Percentiles rank a stretch among this genome's conserved stretches.
Evolutionary conservation across 2,329 filamentous ascomycete genomes (phyloP).

Genomic region (Pseudopyricularia javanii): DNA sequence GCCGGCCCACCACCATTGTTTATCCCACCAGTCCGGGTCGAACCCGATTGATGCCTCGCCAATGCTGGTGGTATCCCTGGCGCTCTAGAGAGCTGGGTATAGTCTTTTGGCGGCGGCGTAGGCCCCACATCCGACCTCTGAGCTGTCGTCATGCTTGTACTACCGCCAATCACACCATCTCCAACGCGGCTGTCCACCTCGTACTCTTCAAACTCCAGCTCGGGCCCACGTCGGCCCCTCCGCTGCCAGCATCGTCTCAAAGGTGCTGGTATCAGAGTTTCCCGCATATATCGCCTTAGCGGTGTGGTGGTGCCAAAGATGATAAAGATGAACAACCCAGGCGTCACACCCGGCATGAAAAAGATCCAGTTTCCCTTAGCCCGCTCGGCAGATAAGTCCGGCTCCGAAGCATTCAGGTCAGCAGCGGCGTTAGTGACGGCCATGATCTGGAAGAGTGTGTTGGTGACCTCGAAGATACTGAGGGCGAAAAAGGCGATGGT

Average conservation of each 20-base stretch:
- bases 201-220: neutral
- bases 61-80: neutral
- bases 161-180: neutral
- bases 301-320: conserved; percentile 1
- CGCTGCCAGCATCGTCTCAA: no score
- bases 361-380: neutral
- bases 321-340: neutral
- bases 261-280: neutral
- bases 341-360: conserved; percentile 2
- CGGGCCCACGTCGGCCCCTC: no score
- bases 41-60: neutral
- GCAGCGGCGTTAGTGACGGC: conserved; percentile 8
- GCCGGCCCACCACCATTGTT: neutral
- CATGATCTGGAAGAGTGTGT: conserved; percentile 13
- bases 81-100: neutral
- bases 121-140: neutral
- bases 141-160: neutral
- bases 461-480: conserved; percentile 14
- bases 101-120: neutral
- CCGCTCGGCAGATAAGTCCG: neutral
- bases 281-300: conserved; percentile 1
- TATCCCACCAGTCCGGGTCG: neutral
- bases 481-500: conserved; percentile 12
- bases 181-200: neutral
- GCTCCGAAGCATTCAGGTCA: neutral